These are phyloP conservation scores for Plasmodium chabaudi DNA, from an alignment of 169 alveolate genomes.

Conservation along the genomic window DNA sequence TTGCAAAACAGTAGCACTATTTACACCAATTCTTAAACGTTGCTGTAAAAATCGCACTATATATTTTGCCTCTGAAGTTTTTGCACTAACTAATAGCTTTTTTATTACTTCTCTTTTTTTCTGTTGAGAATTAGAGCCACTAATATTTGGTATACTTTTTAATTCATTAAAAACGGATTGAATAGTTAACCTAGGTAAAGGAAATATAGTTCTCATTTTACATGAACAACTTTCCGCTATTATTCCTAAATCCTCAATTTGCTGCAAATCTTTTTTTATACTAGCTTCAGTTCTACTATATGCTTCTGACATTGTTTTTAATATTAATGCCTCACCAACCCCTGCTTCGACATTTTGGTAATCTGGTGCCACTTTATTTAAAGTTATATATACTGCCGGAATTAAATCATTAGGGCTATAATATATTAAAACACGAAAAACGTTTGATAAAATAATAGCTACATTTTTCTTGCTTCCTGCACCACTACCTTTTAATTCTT, in stretches of 20 bases:
- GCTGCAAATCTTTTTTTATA: conserved; percentile 91
- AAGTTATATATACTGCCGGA: conserved; percentile 86
- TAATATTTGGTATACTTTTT: conserved; percentile 78
- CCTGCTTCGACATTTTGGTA: conserved; percentile 96
- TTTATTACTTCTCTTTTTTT: conserved; percentile 87
- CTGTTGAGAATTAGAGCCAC: conserved; percentile 85
- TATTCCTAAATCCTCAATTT: conserved; percentile 94
- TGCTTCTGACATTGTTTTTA: conserved; percentile 95
- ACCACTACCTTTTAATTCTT: conserved; percentile 90
- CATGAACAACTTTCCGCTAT: conserved; percentile 91
- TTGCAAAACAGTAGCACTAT: conserved; percentile 94
- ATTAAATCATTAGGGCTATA: conserved; percentile 89
- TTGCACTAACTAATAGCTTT: conserved; percentile 92
- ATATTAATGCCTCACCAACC: conserved; percentile 95
- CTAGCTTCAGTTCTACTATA: conserved; percentile 93
- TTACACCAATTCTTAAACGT: conserved; percentile 96
- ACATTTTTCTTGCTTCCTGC: conserved; percentile 90
- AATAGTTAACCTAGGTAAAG: conserved; percentile 90
- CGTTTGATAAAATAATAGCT: conserved; percentile 86
- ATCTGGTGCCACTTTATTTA: conserved; percentile 95
- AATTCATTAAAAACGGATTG: conserved; percentile 82
- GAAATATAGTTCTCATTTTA: conserved; percentile 87
- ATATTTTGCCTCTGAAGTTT: conserved; percentile 94
- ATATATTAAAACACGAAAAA: conserved; percentile 86
- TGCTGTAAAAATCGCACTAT: conserved; percentile 96